These are phyloP conservation scores for Vanderwaltozyma verrucispora DNA, from an alignment of 805 yeast genomes.

Conservation along the genomic window DNA sequence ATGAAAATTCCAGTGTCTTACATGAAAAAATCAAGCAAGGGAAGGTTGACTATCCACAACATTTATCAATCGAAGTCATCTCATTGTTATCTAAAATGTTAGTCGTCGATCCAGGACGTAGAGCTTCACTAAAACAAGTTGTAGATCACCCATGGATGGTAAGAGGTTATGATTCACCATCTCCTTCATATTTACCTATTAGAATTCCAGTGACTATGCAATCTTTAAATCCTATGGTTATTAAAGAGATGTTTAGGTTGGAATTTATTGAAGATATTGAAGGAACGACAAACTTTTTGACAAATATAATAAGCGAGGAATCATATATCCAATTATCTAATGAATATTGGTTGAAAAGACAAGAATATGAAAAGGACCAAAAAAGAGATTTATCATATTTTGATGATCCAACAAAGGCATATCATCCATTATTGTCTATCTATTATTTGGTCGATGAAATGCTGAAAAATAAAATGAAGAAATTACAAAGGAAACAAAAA, in stretches of 20 bases:
- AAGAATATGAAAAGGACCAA: constrained; percentile 3
- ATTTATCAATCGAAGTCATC: constrained; percentile 69
- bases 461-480: constrained; percentile 55
- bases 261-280: constrained; percentile 65
- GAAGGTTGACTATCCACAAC: constrained; percentile 79
- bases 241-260: constrained; percentile 64
- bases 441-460: constrained; percentile 83
- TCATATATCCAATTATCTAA: constrained; percentile 37
- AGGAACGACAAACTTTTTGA: constrained; percentile 45
- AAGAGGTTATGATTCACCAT: constrained; percentile 69
- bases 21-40: constrained; percentile 94
- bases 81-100: constrained; percentile 79
- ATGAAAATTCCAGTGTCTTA: constrained; percentile 79
- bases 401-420: constrained; percentile 75
- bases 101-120: constrained; percentile 74
- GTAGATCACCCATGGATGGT: constrained; percentile 91
- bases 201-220: constrained; percentile 53
- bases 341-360: constrained; percentile 21
- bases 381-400: constrained; percentile 5
- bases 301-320: constrained; percentile 47
- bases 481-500: constrained; percentile 26
- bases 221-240: constrained; percentile 40
- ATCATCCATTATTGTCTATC: constrained; percentile 80
- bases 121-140: constrained; percentile 74
- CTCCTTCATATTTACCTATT: constrained; percentile 62